These are phyloP conservation scores for Cystofilobasidium capitatum DNA, from an alignment of 768 basidiomycete genomes.

Conservation along the genomic window DNA sequence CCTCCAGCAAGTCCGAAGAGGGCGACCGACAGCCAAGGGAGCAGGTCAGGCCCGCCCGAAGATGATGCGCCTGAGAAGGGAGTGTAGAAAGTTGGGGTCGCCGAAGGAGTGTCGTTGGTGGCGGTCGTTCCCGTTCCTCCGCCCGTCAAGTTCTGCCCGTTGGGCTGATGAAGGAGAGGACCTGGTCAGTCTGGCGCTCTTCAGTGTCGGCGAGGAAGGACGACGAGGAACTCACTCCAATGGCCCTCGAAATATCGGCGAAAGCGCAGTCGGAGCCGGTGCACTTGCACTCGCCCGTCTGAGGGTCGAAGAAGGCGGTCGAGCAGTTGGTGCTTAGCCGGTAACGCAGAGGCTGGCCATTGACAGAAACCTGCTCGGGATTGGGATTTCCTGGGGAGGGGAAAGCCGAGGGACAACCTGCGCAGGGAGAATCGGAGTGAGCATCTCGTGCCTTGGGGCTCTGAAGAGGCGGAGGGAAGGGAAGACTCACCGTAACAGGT, in stretches of 20 bases:
- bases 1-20: no score
- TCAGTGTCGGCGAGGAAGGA: background rate
- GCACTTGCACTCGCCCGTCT: slow-evolving; percentile 57
- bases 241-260: slow-evolving; percentile 53
- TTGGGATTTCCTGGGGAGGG: slow-evolving; percentile 57
- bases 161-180: slow-evolving; percentile 43
- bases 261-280: slow-evolving; percentile 52
- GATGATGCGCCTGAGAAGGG: background rate
- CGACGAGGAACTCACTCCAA: slow-evolving; percentile 48
- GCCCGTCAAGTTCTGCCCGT: slow-evolving; percentile 60
- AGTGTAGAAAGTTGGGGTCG: background rate
- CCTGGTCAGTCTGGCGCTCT: slow-evolving; percentile 4
- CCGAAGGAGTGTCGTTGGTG: background rate
- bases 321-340: slow-evolving; percentile 61
- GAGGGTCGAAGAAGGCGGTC: slow-evolving; percentile 72
- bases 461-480: background rate
- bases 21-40: no score
- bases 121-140: slow-evolving; percentile 44
- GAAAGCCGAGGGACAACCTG: slow-evolving; percentile 19
- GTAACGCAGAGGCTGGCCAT: slow-evolving; percentile 46
- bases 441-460: slow-evolving; percentile 4
- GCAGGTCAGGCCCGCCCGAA: no score
- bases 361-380: slow-evolving; percentile 50
- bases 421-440: background rate
- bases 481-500: slow-evolving; percentile 46